Conservation (phyloP, 1,284 basidiomycete genomes). For the Ustilago xerochloae region DNA sequence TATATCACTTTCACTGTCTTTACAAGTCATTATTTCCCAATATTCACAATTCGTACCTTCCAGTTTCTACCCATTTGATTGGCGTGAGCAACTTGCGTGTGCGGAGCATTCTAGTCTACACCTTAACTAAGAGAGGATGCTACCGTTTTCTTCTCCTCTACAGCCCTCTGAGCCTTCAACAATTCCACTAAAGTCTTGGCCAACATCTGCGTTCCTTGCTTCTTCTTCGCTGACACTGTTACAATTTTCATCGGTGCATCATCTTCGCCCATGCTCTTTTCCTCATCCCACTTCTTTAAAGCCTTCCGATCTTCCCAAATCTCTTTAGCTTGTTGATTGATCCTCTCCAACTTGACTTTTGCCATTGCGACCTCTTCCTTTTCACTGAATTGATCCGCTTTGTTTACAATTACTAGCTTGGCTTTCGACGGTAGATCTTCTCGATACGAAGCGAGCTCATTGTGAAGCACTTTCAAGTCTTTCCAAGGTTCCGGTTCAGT, state of each 20-base stretch:
- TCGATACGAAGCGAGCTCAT: constrained; percentile 86
- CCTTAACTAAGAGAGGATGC: too few species aligned
- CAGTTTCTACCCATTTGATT: too few species aligned
- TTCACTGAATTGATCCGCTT: constrained; percentile 76
- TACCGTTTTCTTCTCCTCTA: constrained; percentile 1
- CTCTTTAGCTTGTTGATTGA: constrained; percentile 9
- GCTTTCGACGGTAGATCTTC: constrained; percentile 77
- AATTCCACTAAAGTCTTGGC: constrained; percentile 37
- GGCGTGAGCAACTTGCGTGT: too few species aligned
- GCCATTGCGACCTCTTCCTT: constrained; percentile 19
- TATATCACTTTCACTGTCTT: constrained; percentile 11
- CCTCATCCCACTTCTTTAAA: background rate
- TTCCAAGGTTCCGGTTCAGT: constrained; percentile 74
- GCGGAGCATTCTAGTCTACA: background rate
- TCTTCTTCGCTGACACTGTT: constrained; percentile 43
- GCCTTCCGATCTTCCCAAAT: constrained; percentile 26
- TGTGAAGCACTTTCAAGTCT: constrained; percentile 78
- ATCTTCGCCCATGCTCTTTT: background rate
- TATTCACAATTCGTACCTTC: background rate
- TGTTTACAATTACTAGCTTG: constrained; percentile 84
- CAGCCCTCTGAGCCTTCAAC: constrained; percentile 16
- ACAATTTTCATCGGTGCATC: constrained; percentile 24
- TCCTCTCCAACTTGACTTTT: constrained; percentile 26
- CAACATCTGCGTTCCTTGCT: constrained; percentile 37
- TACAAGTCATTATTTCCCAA: background rate